phyloP scores from a whole-genome alignment of 208 protist genomes.

The Wallacemonas sp. region DNA sequence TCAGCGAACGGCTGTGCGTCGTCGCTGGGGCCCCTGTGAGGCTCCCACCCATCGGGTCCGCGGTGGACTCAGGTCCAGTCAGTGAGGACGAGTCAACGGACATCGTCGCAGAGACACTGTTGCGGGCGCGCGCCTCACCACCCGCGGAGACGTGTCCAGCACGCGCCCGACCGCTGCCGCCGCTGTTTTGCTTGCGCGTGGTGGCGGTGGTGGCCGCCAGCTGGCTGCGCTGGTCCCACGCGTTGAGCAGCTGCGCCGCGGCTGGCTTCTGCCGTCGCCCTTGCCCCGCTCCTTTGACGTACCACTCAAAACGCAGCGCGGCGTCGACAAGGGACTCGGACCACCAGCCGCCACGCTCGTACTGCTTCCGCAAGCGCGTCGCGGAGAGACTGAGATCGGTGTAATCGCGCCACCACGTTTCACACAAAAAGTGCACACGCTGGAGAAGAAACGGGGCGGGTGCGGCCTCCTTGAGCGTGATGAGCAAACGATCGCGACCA shows the following conservation, averaged over 20 bases:
- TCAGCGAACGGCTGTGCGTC: not conserved
- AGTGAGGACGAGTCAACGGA: conserved; percentile 1
- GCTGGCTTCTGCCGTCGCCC: not conserved
- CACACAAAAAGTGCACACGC: conserved; percentile 54
- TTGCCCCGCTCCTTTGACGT: conserved; percentile 15
- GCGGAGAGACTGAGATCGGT: conserved; percentile 37
- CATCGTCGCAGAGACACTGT: not conserved
- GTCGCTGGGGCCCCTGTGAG: not conserved
- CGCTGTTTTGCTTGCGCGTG: no score
- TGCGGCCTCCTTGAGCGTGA: conserved; percentile 6
- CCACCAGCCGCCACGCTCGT: conserved; percentile 48
- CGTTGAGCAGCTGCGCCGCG: not conserved
- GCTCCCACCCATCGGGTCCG: not conserved
- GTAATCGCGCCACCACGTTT: conserved; percentile 66
- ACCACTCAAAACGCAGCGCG: conserved; percentile 57
- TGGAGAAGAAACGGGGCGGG: conserved; percentile 25
- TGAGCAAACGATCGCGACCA: no score
- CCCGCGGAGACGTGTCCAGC: no score
- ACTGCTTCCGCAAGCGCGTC: conserved; percentile 31
- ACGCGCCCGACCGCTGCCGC: no score
- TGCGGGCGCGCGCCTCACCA: no score
- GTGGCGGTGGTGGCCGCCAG: no score
- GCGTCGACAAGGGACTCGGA: conserved; percentile 50
- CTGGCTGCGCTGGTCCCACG: no score
- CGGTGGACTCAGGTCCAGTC: not conserved